Evolutionary conservation across 148 eudicot genomes (phyloP).

Genomic region (Rhododendron williamsianum): DNA sequence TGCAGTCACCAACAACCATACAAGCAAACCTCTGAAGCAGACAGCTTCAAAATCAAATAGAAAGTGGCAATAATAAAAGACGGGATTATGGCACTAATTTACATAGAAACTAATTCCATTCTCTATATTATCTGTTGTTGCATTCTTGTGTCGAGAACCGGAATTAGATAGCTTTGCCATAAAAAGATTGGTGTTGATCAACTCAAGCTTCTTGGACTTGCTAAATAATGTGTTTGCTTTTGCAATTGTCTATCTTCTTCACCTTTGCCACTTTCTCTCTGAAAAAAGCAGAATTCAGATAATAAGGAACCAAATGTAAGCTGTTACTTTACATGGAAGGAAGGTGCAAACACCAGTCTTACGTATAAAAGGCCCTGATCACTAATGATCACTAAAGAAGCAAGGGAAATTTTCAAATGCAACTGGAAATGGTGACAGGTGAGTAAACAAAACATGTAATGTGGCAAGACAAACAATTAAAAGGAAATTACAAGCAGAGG

Average conservation of each 20-base stretch:
- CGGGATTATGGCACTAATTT: background rate
- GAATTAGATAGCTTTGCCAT: background rate
- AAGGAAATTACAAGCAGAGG: background rate
- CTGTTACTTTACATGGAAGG: background rate
- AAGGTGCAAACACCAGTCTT: background rate
- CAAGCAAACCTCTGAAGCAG: slow-evolving; percentile 6
- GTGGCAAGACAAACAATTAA: background rate
- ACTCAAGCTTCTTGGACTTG: background rate
- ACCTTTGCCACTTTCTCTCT: slow-evolving; percentile 36
- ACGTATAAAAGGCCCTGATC: background rate
- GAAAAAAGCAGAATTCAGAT: slow-evolving; percentile 21
- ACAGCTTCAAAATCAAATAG: background rate
- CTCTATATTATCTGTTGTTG: background rate
- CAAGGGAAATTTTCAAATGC: background rate
- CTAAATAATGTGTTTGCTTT: background rate
- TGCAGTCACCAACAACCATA: background rate
- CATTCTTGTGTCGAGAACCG: background rate
- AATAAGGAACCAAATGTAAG: background rate
- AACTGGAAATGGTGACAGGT: background rate
- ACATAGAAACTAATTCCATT: slow-evolving; percentile 1
- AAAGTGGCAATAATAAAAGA: background rate
- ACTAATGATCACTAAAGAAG: background rate
- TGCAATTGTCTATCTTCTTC: background rate
- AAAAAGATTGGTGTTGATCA: background rate
- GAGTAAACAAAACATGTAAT: background rate